Percentiles rank a stretch among this genome's conserved stretches.
Conservation (phyloP, 2,329 filamentous ascomycete genomes). For the Sphaerostilbella broomeana region DNA sequence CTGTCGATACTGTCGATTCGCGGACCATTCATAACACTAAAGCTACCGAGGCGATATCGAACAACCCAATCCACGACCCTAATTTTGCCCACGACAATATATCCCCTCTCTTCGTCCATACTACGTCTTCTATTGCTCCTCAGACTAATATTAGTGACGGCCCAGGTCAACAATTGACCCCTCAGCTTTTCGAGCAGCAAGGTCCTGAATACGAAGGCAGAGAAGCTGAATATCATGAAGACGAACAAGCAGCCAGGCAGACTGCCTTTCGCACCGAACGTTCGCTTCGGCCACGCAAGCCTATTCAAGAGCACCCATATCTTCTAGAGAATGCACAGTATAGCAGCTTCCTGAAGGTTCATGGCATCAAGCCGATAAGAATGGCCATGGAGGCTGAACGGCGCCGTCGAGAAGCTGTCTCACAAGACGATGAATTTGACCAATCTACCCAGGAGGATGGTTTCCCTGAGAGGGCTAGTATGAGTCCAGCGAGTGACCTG, state of each 20-base stretch:
- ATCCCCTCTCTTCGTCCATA: not conserved
- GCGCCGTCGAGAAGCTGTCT: slow-evolving; percentile 35
- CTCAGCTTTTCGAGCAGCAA: slow-evolving; percentile 13
- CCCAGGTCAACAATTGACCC: not conserved
- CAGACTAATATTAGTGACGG: not conserved
- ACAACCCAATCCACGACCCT: too few relatives aligned
- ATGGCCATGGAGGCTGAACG: slow-evolving; percentile 29
- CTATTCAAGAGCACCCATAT: slow-evolving; percentile 56
- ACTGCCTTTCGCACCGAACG: slow-evolving; percentile 34
- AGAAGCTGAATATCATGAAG: slow-evolving; percentile 11
- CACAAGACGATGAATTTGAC: slow-evolving; percentile 46
- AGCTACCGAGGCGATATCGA: not conserved
- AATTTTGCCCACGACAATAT: too few relatives aligned
- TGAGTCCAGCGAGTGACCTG: slow-evolving; percentile 27
- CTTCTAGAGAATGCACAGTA: slow-evolving; percentile 50
- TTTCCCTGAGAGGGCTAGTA: slow-evolving; percentile 26
- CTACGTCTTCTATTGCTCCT: not conserved
- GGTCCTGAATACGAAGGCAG: not conserved
- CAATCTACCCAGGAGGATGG: slow-evolving; percentile 42
- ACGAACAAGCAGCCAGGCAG: slow-evolving; percentile 21
- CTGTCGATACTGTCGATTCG: not conserved
- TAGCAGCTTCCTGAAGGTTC: slow-evolving; percentile 44
- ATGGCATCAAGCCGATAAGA: slow-evolving; percentile 47
- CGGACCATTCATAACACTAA: not conserved
- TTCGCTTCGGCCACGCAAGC: slow-evolving; percentile 52